Base-by-base conservation (phyloP, 1,139 yeast species). In the Oligophagozyma castellii region DNA sequence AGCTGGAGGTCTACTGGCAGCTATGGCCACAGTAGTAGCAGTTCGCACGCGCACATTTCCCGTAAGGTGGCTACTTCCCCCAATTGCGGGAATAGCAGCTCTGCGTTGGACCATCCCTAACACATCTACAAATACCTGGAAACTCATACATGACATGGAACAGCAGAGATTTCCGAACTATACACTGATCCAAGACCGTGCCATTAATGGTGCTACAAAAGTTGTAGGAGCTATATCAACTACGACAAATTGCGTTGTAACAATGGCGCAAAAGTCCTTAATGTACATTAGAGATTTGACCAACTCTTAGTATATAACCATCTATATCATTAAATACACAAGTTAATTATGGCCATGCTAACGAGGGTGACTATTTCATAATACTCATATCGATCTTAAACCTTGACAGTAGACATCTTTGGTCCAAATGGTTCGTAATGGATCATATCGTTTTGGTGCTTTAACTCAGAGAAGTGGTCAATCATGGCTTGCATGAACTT, bases 91-190 rank as follows among this genome's bases (percentile, higher is more conserved):
- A 11, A 42, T 70, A 12, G 67, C 65, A 8, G 75, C 93, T 1
- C 81, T 84, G 58, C 69, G 64, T 35, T 68, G 73, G 53, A 75
- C 78, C 40, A 63, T 86, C 43, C 98, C 98, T 15, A 58, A 65
- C 26, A 84, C 98, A 0, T 81, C 70, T 45, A 50, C 52, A 23
- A 83, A 80, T 51, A 72, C 86, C 6, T 59, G 67, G 14, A 56
- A 58, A 7, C 70, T 77, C 39, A 55, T 70, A 3, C 76, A 86
- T 73, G 62, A 61, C 30, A 62, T 73, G 39, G 95, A 89, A 55
- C 61, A 72, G 49, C 55, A 64, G 34, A 61, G 65, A 25, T 59
- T 77, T 32, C 93, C 95, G 3, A 62, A 59, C 23, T 53, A 83
- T 25, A 84, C 92, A 5, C 57, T 67, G 29, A 70, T 69, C 34